These are phyloP conservation scores for Medicago ruthenica DNA, from an alignment of 306 rosid genomes.

Conservation along the genomic window DNA sequence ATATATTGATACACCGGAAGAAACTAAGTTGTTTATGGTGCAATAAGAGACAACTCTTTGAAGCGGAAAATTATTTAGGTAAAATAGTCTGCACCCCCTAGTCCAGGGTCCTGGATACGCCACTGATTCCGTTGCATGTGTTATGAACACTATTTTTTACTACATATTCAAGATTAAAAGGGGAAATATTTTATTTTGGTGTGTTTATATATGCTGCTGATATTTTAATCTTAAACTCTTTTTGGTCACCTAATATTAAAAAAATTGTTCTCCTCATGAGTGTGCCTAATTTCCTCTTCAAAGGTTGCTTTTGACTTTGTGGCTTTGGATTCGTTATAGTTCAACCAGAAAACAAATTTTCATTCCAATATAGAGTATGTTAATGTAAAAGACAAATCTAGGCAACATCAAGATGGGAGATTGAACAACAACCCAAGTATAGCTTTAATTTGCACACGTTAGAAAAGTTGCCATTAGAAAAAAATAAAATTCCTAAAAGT, in stretches of 20 bases:
- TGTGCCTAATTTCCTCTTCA: slow-evolving; percentile 45
- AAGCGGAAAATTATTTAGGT: too few relatives aligned
- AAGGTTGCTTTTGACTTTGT: slow-evolving; percentile 65
- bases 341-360: slow-evolving; percentile 22
- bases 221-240: slow-evolving; percentile 41
- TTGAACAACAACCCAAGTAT: slow-evolving; percentile 34
- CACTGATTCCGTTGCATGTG: too few relatives aligned
- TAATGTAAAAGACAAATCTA: slow-evolving; percentile 24
- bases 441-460: too few relatives aligned
- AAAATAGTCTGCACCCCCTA: too few relatives aligned
- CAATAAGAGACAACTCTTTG: too few relatives aligned
- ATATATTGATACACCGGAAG: too few relatives aligned
- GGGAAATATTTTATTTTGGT: neutral
- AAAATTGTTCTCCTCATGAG: slow-evolving; percentile 36
- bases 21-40: too few relatives aligned
- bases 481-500: too few relatives aligned
- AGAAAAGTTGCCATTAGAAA: too few relatives aligned
- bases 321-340: slow-evolving; percentile 45
- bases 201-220: slow-evolving; percentile 29
- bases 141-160: neutral
- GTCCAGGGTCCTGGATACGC: too few relatives aligned
- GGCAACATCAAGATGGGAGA: slow-evolving; percentile 36
- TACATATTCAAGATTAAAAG: neutral
- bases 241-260: slow-evolving; percentile 65
- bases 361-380: slow-evolving; percentile 19